Evolutionary conservation across 2,329 filamentous ascomycete species (phyloP), one percentile per base, ranked within the genome.

Genomic region (Bisporella sp.): DNA sequence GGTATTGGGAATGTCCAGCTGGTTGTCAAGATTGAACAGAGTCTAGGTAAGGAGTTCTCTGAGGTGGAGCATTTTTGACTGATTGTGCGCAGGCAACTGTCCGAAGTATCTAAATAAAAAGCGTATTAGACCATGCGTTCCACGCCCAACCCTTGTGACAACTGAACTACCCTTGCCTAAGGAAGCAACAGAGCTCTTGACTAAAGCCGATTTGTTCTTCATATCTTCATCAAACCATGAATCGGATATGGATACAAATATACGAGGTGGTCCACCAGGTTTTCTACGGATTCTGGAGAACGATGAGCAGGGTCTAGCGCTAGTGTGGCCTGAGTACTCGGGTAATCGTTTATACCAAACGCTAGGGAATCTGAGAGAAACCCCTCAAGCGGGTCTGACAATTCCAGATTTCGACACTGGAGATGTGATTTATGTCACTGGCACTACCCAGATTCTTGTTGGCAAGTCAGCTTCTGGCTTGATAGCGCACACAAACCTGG

Each of bases 41-140:
- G 81, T 57, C 61, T 95, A 6, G 78, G 72, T 71, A 64, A 54
- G 60, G 29, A 21, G 21, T 21, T 21, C 21, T 21, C 21, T 21
- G 21, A 21, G 21, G 21, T 21, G 21, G 21, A 21, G 21, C 2
- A 21, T 21, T 21, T 21, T 21, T 21, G 21, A 21, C 21, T 21
- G 21, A 21, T 21, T 5, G 9, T 6, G 5, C 29, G 5, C 40
- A 70, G 84, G 87, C 0, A 95, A 93, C 59, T 95, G 89, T 60
- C 89, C 89, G 1, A 95, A 95, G 67, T 95, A 95, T 60, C 64
- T 95, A 33, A 93, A 92, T 66, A 81, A 79, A 60, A 90, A 87
- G 63, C 70, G 71, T 2, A 79, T 95, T 39, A 63, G 68, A 2
- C 74, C 77, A 5, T 74, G 77, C 42, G 54, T 72, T 0, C 76